Conservation (phyloP, 108 stramenopile species). For the Nitzschia palea region DNA sequence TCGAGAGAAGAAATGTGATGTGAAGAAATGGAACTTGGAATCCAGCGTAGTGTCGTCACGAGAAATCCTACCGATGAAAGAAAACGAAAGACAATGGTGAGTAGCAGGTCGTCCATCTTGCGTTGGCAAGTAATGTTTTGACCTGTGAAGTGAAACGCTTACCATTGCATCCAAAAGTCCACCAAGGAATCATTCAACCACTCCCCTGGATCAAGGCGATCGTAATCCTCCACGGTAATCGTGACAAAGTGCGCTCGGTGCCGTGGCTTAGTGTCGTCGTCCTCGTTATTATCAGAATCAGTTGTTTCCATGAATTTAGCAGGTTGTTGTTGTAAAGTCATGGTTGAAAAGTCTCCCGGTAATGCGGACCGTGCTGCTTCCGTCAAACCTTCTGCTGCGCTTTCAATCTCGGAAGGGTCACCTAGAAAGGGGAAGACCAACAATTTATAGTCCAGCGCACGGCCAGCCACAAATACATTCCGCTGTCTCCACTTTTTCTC, state of each 20-base stretch:
- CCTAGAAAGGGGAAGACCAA: conserved; percentile 74
- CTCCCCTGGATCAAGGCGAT: conserved; percentile 56
- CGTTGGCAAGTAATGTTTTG: neutral
- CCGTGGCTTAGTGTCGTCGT: conserved; percentile 13
- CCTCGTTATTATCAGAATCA: too few species aligned
- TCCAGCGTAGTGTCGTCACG: conserved; percentile 39
- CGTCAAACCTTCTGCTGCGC: conserved; percentile 35
- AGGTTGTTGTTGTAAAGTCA: neutral
- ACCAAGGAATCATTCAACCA: conserved; percentile 88
- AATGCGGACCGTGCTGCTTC: conserved; percentile 7
- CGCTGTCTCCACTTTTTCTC: neutral
- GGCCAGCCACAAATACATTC: neutral
- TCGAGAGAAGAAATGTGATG: conserved; percentile 88
- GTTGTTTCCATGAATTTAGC: too few species aligned
- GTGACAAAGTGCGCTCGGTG: conserved; percentile 56
- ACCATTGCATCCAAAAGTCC: conserved; percentile 92
- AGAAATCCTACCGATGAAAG: conserved; percentile 36
- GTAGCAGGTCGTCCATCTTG: neutral
- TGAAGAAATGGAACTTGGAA: conserved; percentile 70
- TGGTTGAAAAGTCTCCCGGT: neutral
- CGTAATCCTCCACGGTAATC: conserved; percentile 63
- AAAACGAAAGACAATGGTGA: neutral
- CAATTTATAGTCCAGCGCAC: conserved; percentile 39
- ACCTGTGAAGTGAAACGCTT: conserved; percentile 21
- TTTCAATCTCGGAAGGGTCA: conserved; percentile 40